These are phyloP conservation scores for Hypomontagnella monticulosa DNA, from an alignment of 495 filamentous ascomycete genomes.

Conservation along the genomic window DNA sequence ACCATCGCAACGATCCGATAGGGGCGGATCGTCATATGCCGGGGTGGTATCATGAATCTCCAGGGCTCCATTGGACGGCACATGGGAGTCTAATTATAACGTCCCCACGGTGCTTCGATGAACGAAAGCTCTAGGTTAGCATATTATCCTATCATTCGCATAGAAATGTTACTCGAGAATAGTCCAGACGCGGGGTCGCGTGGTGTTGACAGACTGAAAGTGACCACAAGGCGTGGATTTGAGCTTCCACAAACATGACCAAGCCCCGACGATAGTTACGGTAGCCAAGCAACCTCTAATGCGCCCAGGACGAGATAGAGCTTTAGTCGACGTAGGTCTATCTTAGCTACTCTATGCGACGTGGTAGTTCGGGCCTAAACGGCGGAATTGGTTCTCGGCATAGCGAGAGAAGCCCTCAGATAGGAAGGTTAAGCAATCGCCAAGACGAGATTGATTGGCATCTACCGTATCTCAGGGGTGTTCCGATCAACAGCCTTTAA, in stretches of 20 bases:
- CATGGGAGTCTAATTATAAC: slow-evolving; percentile 16
- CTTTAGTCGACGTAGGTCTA: background rate
- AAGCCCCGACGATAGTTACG: slow-evolving; percentile 8
- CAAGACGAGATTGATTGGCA: slow-evolving; percentile 30
- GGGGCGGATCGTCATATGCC: slow-evolving; percentile 21
- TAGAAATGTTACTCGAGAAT: background rate
- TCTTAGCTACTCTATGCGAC: background rate
- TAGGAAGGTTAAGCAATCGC: slow-evolving; percentile 41
- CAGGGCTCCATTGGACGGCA: slow-evolving; percentile 11
- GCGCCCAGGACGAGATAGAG: background rate
- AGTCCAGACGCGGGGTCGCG: slow-evolving; percentile 13
- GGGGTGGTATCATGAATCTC: slow-evolving; percentile 14
- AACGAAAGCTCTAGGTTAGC: background rate
- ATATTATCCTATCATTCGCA: slow-evolving; percentile 1
- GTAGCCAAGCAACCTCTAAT: slow-evolving; percentile 12
- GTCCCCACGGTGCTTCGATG: slow-evolving; percentile 8
- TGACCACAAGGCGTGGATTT: background rate
- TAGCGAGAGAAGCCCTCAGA: slow-evolving; percentile 9
- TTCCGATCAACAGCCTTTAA: slow-evolving; percentile 1
- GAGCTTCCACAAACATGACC: slow-evolving; percentile 27
- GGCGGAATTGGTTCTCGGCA: slow-evolving; percentile 18
- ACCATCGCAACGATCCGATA: slow-evolving; percentile 22
- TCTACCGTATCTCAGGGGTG: slow-evolving; percentile 11
- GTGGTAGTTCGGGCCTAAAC: slow-evolving; percentile 29
- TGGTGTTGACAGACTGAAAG: background rate